A percentile compares a stretch with the other conserved stretches of the same genome.
phyloP scores from a whole-genome alignment of 441 rosid genomes.

The Metrosideros polymorpha region DNA sequence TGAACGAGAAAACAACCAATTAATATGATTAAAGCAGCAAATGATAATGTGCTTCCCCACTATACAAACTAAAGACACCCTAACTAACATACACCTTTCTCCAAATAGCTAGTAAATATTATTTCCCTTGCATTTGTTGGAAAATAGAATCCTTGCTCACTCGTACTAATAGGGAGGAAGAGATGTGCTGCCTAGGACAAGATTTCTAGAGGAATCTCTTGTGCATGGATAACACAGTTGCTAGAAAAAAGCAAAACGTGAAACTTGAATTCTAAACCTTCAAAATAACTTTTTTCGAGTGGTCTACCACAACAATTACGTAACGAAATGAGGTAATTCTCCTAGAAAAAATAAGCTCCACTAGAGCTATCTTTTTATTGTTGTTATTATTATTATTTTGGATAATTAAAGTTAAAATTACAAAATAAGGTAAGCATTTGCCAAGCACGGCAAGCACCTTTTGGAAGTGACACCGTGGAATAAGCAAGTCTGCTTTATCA shows the following conservation, averaged over 20 bases:
- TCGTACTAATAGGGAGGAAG: neutral
- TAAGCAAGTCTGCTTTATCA: neutral
- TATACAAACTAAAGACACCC: neutral
- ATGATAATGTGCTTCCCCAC: neutral
- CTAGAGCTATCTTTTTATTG: neutral
- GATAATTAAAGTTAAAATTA: neutral
- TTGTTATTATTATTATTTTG: neutral
- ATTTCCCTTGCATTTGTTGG: neutral
- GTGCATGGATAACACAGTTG: neutral
- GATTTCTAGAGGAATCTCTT: neutral
- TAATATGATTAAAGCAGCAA: neutral
- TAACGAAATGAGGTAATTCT: neutral
- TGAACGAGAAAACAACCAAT: neutral
- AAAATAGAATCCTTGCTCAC: neutral
- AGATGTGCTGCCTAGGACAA: neutral
- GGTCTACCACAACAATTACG: neutral
- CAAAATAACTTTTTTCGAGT: neutral
- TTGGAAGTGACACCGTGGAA: neutral
- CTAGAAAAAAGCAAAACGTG: neutral
- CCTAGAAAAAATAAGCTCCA: neutral
- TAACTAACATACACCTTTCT: fast-evolving
- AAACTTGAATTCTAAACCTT: neutral
- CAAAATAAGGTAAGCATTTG: neutral
- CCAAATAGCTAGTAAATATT: neutral
- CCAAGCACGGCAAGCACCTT: neutral